These are phyloP conservation scores for Starmerella ratchasimensis DNA, from an alignment of 805 yeast genomes.

Conservation along the genomic window DNA sequence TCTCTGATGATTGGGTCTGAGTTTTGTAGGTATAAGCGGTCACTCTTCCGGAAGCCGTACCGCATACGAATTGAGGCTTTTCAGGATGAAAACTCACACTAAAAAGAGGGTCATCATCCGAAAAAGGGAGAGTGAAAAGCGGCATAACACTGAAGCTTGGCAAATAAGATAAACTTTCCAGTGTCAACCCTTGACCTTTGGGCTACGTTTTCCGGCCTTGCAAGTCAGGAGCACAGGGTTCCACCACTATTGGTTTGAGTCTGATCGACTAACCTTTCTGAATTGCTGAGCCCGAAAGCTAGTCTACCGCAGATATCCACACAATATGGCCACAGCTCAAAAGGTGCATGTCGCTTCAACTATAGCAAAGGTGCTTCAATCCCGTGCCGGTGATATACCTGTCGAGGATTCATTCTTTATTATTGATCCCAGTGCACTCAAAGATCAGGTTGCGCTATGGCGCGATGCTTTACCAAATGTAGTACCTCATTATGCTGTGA, in stretches of 20 bases:
- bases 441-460: slow-evolving; percentile 55
- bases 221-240: no score
- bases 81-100: slow-evolving; percentile 68
- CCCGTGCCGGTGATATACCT: slow-evolving; percentile 3
- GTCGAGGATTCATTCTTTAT: slow-evolving; percentile 72
- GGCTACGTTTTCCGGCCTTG: no score
- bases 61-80: slow-evolving; percentile 47
- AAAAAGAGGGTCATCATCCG: slow-evolving; percentile 37
- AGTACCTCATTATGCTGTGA: slow-evolving; percentile 85
- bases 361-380: slow-evolving; percentile 1
- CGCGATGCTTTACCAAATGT: slow-evolving; percentile 49
- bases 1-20: neutral
- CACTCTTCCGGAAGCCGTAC: slow-evolving; percentile 73
- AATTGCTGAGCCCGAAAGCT: no score
- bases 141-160: slow-evolving; percentile 5
- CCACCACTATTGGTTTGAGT: no score
- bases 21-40: slow-evolving; percentile 47
- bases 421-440: slow-evolving; percentile 66
- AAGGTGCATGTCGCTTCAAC: neutral
- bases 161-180: neutral
- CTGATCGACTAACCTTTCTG: no score
- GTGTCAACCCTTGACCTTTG: no score
- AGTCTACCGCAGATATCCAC: neutral
- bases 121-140: slow-evolving; percentile 22
- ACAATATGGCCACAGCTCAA: neutral